A percentile compares a stretch with the other conserved stretches of the same genome.
Conservation (phyloP, 768 basidiomycete species). For the Podaxis pistillaris region DNA sequence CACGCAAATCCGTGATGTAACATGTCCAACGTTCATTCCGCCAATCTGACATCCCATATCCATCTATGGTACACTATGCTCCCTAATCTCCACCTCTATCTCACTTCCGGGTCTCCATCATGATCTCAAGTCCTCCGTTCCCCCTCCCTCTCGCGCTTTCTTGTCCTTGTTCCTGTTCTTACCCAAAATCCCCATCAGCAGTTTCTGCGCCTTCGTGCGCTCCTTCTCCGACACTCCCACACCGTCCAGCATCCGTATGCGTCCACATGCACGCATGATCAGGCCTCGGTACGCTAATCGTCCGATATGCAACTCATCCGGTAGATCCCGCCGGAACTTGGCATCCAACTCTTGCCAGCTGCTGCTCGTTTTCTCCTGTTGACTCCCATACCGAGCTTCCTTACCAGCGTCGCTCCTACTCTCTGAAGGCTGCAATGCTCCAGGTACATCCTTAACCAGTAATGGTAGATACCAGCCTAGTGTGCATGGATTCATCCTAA, state of each 20-base stretch:
- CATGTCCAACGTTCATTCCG: slow-evolving; percentile 13
- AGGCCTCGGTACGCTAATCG: slow-evolving; percentile 88
- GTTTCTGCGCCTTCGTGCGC: slow-evolving; percentile 72
- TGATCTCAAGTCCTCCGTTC: slow-evolving; percentile 16
- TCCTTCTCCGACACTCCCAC: slow-evolving; percentile 82
- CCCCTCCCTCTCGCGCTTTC: slow-evolving; percentile 18
- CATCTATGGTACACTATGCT: slow-evolving; percentile 18
- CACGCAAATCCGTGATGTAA: slow-evolving; percentile 18
- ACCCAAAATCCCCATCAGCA: slow-evolving; percentile 58
- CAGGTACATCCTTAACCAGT: slow-evolving; percentile 66
- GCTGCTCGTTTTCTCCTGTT: slow-evolving; percentile 24
- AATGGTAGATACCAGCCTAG: slow-evolving; percentile 95
- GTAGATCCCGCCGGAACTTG: slow-evolving; percentile 86
- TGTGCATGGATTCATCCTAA: slow-evolving; percentile 93
- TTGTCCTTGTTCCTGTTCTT: slow-evolving; percentile 22
- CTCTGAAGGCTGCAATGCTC: slow-evolving; percentile 64
- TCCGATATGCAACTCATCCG: slow-evolving; percentile 84
- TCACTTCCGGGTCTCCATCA: slow-evolving; percentile 11
- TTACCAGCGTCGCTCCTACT: slow-evolving; percentile 9
- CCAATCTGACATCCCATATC: slow-evolving; percentile 6
- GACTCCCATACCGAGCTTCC: not conserved
- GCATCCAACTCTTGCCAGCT: slow-evolving; percentile 78
- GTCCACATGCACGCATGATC: slow-evolving; percentile 72
- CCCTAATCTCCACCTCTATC: slow-evolving; percentile 19
- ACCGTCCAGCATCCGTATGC: slow-evolving; percentile 80